A percentile compares a stretch with the other conserved stretches of the same genome.
phyloP scores from a whole-genome alignment of 768 basidiomycete genomes.

The Amanita pallidorosea region DNA sequence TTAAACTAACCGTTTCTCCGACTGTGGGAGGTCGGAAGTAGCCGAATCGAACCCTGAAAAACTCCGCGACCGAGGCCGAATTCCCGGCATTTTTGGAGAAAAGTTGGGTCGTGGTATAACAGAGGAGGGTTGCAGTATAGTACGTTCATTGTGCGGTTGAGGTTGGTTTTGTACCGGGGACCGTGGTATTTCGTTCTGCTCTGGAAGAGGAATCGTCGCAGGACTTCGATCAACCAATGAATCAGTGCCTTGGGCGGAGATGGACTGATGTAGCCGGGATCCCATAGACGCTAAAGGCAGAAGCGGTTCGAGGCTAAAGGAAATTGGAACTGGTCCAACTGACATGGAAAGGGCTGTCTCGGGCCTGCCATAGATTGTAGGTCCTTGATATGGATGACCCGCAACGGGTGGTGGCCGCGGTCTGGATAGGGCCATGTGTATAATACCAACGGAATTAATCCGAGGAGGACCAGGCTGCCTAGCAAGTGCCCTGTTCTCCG shows the following conservation, averaged over 20 bases:
- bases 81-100: slow-evolving; percentile 39
- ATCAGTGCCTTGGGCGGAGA: not conserved
- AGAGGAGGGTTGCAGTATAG: slow-evolving; percentile 32
- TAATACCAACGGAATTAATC: slow-evolving; percentile 11
- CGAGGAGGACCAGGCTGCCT: not conserved
- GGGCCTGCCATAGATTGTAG: slow-evolving; percentile 54
- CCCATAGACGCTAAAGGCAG: slow-evolving; percentile 6
- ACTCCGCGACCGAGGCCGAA: slow-evolving; percentile 62
- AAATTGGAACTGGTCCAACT: slow-evolving; percentile 48
- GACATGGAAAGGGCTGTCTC: slow-evolving; percentile 38
- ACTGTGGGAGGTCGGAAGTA: slow-evolving; percentile 17
- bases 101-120: slow-evolving; percentile 53
- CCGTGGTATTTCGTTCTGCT: not conserved
- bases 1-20: slow-evolving; percentile 18
- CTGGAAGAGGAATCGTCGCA: not conserved
- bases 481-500: slow-evolving; percentile 4
- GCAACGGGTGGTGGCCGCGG: slow-evolving; percentile 13
- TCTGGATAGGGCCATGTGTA: slow-evolving; percentile 19
- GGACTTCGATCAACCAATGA: not conserved
- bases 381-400: slow-evolving; percentile 15
- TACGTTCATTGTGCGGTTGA: not conserved
- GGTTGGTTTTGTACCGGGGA: not conserved
- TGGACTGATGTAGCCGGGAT: slow-evolving; percentile 5
- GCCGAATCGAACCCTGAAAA: slow-evolving; percentile 59
- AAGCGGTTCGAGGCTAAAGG: slow-evolving; percentile 44